Evolutionary conservation across 345 rosid species (phyloP).

Genomic region (Raphanus raphanistrum): DNA sequence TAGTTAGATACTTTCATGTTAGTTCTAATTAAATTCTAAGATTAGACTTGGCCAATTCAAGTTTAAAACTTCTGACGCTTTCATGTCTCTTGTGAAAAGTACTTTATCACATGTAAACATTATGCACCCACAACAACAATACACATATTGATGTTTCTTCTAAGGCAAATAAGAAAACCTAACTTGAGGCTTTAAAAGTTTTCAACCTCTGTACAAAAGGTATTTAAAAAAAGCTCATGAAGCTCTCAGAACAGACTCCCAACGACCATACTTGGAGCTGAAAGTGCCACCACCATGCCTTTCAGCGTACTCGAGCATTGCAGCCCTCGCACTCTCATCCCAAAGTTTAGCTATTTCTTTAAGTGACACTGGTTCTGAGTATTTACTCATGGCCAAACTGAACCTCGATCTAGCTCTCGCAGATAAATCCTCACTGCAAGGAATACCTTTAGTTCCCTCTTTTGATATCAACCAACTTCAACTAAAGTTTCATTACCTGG

Average conservation of each 20-base stretch:
- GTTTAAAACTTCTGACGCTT: too few relatives aligned
- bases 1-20: too few relatives aligned
- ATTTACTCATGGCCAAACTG: constrained; percentile 44
- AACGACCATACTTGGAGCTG: constrained; percentile 69
- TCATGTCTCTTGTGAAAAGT: too few relatives aligned
- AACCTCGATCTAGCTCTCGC: constrained; percentile 57
- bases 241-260: constrained; percentile 52
- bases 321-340: constrained; percentile 60
- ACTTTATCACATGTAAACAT: not conserved
- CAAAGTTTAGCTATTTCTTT: constrained; percentile 62
- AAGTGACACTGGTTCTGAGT: constrained; percentile 59
- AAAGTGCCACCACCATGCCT: constrained; percentile 66
- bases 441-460: constrained; percentile 12
- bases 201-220: not conserved
- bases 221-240: not conserved
- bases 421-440: constrained; percentile 61
- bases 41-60: too few relatives aligned
- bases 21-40: too few relatives aligned
- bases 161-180: not conserved
- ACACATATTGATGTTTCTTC: not conserved
- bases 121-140: not conserved
- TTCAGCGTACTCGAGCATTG: constrained; percentile 53
- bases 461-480: not conserved
- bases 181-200: constrained; percentile 2
- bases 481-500: constrained; percentile 42